Conservation (phyloP, 768 basidiomycete genomes). For the Termitomyces sp. region DNA sequence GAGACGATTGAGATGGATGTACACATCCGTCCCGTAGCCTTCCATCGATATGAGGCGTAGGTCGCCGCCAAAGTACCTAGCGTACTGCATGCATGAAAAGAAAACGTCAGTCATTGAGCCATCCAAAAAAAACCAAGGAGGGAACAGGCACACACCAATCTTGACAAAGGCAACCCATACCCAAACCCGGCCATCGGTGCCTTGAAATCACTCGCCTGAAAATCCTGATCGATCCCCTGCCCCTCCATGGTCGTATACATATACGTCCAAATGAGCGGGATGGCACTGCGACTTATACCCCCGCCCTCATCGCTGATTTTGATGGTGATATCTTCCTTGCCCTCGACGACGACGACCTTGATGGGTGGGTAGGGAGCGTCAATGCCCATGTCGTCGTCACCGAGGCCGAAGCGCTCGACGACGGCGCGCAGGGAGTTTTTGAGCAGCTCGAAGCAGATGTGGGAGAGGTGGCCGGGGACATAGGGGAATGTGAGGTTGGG, state of each 20-base stretch:
- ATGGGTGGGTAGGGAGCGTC: conserved; percentile 72
- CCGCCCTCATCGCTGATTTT: conserved; percentile 99
- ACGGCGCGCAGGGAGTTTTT: conserved; percentile 98
- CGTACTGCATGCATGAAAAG: conserved; percentile 54
- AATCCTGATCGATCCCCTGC: conserved; percentile 71
- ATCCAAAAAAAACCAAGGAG: neutral
- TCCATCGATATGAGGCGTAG: conserved; percentile 96
- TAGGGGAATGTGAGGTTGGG: conserved; percentile 84
- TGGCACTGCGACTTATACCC: conserved; percentile 83
- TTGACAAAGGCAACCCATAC: conserved; percentile 88
- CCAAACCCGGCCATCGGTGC: conserved; percentile 98
- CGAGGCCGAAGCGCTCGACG: conserved; percentile 87
- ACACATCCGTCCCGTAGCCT: conserved; percentile 94
- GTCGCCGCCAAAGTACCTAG: conserved; percentile 94
- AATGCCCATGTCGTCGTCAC: conserved; percentile 51
- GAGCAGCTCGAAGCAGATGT: conserved; percentile 95
- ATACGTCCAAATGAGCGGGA: conserved; percentile 98
- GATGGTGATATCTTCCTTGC: conserved; percentile 98
- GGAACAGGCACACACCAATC: conserved; percentile 59
- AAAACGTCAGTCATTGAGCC: neutral
- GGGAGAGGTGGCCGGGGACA: conserved; percentile 94
- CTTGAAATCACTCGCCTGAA: conserved; percentile 86
- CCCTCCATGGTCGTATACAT: conserved; percentile 91
- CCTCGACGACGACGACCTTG: conserved; percentile 93
- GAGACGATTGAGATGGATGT: conserved; percentile 85